Conservation (phyloP, 2,329 filamentous ascomycete species). For the Phaeosphaeriaceae sp. region DNA sequence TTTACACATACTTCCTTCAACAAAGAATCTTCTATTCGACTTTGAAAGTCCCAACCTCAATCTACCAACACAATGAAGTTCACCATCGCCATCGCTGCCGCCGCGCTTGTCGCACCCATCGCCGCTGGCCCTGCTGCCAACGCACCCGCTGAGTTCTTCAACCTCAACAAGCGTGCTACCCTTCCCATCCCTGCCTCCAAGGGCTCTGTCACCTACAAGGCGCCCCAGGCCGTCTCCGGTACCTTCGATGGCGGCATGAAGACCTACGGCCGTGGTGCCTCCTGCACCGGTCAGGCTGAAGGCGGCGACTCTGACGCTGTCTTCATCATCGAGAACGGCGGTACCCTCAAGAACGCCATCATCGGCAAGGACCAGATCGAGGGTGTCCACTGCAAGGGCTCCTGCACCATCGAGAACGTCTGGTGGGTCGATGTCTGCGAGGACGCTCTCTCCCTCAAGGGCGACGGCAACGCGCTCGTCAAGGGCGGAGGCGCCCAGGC, state of each 20-base stretch:
- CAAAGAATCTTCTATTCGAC: constrained; percentile 17
- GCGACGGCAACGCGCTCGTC: constrained; percentile 45
- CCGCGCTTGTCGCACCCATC: constrained; percentile 36
- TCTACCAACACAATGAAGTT: constrained; percentile 43
- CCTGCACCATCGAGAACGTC: constrained; percentile 56
- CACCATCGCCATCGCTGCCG: constrained; percentile 31
- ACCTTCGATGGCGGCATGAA: constrained; percentile 44
- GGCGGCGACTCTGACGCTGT: constrained; percentile 57
- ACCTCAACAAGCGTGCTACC: constrained; percentile 38
- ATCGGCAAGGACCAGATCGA: constrained; percentile 60
- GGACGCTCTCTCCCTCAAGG: constrained; percentile 48
- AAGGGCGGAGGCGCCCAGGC: constrained; percentile 51
- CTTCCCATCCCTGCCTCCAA: constrained; percentile 41
- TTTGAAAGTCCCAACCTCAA: constrained; percentile 17
- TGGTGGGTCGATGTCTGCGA: constrained; percentile 55
- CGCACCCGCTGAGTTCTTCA: constrained; percentile 32
- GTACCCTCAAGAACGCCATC: constrained; percentile 62
- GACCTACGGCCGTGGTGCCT: constrained; percentile 42
- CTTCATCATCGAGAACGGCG: constrained; percentile 61
- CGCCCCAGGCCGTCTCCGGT: constrained; percentile 29
- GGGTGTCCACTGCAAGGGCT: constrained; percentile 45
- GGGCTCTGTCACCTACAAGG: constrained; percentile 39
- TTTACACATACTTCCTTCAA: constrained; percentile 22
- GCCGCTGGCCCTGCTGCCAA: constrained; percentile 35
- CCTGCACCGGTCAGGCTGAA: constrained; percentile 54